Percentiles rank a stretch among this genome's conserved stretches.
These are phyloP conservation scores for Alternaria sp. DNA, from an alignment of 2,329 filamentous ascomycete species.

Conservation along the genomic window DNA sequence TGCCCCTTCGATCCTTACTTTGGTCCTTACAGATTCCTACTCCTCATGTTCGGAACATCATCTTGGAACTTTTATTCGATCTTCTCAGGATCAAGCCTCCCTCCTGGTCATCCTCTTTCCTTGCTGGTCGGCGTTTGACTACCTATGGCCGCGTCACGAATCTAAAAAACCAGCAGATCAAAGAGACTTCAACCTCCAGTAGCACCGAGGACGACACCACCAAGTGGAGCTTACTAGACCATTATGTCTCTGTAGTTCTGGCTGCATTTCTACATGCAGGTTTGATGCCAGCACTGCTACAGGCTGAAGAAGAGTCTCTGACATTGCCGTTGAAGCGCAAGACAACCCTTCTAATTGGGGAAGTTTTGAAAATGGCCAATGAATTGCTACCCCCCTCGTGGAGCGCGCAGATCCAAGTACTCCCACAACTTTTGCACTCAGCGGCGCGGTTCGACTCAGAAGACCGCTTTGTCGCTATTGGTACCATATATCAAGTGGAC, in stretches of 20 bases:
- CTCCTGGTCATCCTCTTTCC: constrained; percentile 93
- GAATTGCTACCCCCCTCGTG: constrained; percentile 81
- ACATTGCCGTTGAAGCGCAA: constrained; percentile 80
- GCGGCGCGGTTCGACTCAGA: constrained; percentile 75
- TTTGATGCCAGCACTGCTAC: constrained; percentile 60
- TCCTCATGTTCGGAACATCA: constrained; percentile 69
- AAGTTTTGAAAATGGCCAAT: constrained; percentile 87
- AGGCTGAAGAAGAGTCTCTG: constrained; percentile 71
- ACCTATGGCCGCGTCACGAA: constrained; percentile 96
- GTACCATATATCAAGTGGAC: constrained; percentile 96
- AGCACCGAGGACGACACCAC: constrained; percentile 70
- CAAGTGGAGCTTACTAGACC: constrained; percentile 81
- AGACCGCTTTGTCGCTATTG: constrained; percentile 78
- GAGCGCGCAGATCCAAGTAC: constrained; percentile 83
- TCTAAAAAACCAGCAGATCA: constrained; percentile 67
- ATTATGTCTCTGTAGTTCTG: constrained; percentile 89
- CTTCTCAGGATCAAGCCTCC: constrained; percentile 88
- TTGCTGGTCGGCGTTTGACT: constrained; percentile 88
- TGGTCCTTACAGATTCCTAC: constrained; percentile 67
- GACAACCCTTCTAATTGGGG: constrained; percentile 86
- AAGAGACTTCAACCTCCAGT: constrained; percentile 64
- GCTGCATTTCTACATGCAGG: constrained; percentile 85
- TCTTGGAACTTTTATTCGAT: constrained; percentile 86
- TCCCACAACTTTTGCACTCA: constrained; percentile 82
- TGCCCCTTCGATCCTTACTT: constrained; percentile 82